Evolutionary conservation across 305 asterid genomes (phyloP), one percentile per base, ranked within the genome.

Genomic region (Plantago rigida): DNA sequence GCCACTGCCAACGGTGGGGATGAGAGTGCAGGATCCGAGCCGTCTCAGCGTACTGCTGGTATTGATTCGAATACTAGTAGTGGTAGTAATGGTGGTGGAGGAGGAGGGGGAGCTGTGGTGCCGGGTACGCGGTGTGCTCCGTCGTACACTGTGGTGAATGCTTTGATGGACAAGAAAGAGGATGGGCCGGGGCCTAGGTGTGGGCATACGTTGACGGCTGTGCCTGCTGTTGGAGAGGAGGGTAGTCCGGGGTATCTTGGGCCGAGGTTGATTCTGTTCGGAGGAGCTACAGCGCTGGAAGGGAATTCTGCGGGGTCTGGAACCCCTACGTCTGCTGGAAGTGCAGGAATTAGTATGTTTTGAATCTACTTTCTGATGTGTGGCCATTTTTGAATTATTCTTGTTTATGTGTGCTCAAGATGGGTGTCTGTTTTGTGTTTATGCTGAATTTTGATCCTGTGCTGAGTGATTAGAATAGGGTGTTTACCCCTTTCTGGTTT

Each of bases 141-240:
- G 19, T 81, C 79, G 5, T 89, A 89, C 56, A 74, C 78, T 48
- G 89, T 79, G 64, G 99, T 89, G 72, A 82, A 78, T 64, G 85
- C 96, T 44, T 63, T 82, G 67, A 52, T 87, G 34, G 99, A 89
- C 69, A 82, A 88, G 84, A 72, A 89, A 78, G 99, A 93, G 65
- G 99, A 93, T 69, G 99, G 97, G 28, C 97, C 99, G 19, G 99
- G 99, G 24, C 94, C 99, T 14, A 66, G 97, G 75, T 93, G 99
- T 31, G 99, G 97, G 24, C 99, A 89, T 76, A 93, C 99, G 9
- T 76, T 93, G 65, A 89, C 99, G 54, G 86, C 97, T 14, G 86
- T 93, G 56, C 92, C 97, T 36, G 93, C 97, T 10, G 94, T 89
- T 57, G 97, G 96, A 55, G 96, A 89, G 77, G 97, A 89, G 73